Evolutionary conservation across 768 basidiomycete species (phyloP).

Genomic region (Naganishia antarctica): DNA sequence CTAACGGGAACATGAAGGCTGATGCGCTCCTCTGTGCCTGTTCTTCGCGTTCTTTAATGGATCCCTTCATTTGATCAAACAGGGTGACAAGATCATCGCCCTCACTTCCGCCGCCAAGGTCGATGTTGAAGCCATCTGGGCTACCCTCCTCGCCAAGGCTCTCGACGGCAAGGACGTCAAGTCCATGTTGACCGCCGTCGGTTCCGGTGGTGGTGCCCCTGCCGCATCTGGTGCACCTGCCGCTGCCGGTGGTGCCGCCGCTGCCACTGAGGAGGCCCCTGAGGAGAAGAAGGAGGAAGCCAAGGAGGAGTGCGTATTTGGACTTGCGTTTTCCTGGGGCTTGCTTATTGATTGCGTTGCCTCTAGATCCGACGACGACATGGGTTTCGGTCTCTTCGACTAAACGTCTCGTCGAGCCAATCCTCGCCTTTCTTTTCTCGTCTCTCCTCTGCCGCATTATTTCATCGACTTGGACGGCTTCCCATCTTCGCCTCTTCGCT

Average conservation of each 20-base stretch:
- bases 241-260: constrained; percentile 59
- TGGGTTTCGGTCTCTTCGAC: constrained; percentile 46
- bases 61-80: constrained; percentile 9
- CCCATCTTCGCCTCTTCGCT: not conserved
- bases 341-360: not conserved
- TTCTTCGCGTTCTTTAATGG: not conserved
- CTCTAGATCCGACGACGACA: constrained; percentile 26
- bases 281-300: constrained; percentile 60
- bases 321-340: not conserved
- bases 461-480: not conserved
- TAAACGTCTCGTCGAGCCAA: constrained; percentile 34
- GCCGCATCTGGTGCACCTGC: constrained; percentile 59
- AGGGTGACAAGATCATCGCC: constrained; percentile 89
- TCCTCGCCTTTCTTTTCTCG: not conserved
- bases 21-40: not conserved
- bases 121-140: constrained; percentile 96
- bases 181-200: constrained; percentile 90
- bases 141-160: constrained; percentile 90
- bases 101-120: constrained; percentile 75
- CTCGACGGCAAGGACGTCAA: constrained; percentile 97
- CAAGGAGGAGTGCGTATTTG: constrained; percentile 45
- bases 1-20: not conserved
- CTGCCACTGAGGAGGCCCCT: constrained; percentile 57
- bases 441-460: not conserved
- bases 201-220: constrained; percentile 81